phyloP scores from a whole-genome alignment of 1,284 basidiomycete species.

The Sparassis latifolia region DNA sequence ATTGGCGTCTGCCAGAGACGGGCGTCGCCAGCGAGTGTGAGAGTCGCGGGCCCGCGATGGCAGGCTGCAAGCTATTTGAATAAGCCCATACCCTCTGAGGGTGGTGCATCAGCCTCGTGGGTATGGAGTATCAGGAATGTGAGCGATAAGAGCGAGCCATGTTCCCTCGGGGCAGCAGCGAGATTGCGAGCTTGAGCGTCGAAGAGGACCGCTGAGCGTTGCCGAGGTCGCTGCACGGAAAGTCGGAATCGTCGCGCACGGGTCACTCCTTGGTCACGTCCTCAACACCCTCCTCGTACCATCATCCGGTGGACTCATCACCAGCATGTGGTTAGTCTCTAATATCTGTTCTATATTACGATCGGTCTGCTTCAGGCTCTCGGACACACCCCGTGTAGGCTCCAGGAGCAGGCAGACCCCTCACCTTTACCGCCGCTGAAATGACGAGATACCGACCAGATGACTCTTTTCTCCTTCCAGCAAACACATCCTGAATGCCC shows the following conservation, averaged over 20 bases:
- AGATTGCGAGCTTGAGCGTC: neutral
- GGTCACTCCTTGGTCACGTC: neutral
- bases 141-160: neutral
- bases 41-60: neutral
- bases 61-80: conserved; percentile 1
- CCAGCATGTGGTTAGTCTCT: neutral
- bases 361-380: neutral
- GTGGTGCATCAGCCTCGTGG: neutral
- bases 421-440: neutral
- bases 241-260: neutral
- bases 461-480: conserved; percentile 31
- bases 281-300: neutral
- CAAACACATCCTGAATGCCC: conserved; percentile 91
- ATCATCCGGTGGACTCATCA: neutral
- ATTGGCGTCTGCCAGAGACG: conserved; percentile 4
- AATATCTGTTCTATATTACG: neutral
- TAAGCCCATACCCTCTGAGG: neutral
- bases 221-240: neutral
- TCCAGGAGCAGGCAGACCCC: neutral
- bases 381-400: neutral
- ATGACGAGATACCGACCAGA: neutral
- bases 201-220: neutral
- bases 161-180: no score
- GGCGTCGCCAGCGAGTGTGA: conserved; percentile 4
- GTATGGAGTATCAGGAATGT: neutral